Conservation (phyloP, 805 yeast species). For the Cyberlindnera maclurae region DNA sequence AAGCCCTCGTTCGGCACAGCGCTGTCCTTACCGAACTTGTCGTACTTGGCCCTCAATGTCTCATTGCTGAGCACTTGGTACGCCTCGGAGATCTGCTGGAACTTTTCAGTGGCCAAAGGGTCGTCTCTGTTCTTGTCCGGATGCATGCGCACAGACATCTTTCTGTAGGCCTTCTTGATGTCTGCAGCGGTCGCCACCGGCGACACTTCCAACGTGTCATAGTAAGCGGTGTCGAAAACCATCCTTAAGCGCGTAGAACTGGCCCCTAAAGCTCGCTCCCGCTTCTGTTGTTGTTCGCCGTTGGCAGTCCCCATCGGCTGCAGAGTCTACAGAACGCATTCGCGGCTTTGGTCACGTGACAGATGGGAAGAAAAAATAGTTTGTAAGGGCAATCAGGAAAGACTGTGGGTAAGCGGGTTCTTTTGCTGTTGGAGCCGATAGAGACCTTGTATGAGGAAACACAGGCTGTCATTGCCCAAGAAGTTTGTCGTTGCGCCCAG, state of each 20-base stretch:
- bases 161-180: conserved; percentile 74
- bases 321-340: no score
- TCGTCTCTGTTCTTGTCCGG: conserved; percentile 79
- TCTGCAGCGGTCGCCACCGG: conserved; percentile 55
- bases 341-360: no score
- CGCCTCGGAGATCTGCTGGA: conserved; percentile 57
- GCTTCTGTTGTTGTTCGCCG: no score
- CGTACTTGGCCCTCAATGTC: conserved; percentile 57
- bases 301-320: no score
- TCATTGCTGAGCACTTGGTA: conserved; percentile 72
- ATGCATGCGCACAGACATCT: conserved; percentile 67
- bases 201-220: conserved; percentile 55
- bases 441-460: no score
- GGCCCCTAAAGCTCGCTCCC: no score
- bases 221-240: conserved; percentile 73
- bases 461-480: conserved; percentile 3
- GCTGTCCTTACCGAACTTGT: conserved; percentile 67
- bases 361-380: no score
- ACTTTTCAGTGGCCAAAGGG: conserved; percentile 67
- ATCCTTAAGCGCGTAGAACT: no score
- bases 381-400: no score
- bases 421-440: no score
- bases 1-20: conserved; percentile 66
- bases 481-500: conserved; percentile 6
- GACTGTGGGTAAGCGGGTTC: no score